Conservation (phyloP, 129 eudicot genomes). For the Solidago caesia region DNA sequence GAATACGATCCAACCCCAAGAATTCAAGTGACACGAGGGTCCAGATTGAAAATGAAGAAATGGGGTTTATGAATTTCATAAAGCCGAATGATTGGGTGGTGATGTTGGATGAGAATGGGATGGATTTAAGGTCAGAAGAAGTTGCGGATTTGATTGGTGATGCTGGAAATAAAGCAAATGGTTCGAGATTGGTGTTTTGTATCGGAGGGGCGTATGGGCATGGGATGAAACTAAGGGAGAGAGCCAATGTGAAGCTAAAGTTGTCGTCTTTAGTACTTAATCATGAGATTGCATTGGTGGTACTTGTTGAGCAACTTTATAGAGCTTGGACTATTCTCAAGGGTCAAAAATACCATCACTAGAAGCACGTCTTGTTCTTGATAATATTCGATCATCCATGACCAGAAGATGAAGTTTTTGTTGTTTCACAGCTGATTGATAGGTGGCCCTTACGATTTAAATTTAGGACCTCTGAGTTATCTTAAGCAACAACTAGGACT, state of each 20-base stretch:
- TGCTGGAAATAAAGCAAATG: constrained; percentile 68
- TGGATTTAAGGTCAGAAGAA: constrained; percentile 60
- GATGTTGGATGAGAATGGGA: constrained; percentile 84
- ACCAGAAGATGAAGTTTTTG: constrained; percentile 7
- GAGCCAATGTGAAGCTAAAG: constrained; percentile 64
- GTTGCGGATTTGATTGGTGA: constrained; percentile 82
- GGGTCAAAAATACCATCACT: constrained; percentile 90
- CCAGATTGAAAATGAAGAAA: constrained; percentile 80
- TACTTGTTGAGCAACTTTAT: constrained; percentile 74
- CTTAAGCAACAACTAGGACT: neutral
- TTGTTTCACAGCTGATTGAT: neutral
- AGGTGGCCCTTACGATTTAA: neutral
- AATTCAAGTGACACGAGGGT: constrained; percentile 69
- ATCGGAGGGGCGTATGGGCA: constrained; percentile 98
- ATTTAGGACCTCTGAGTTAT: neutral
- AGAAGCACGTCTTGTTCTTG: constrained; percentile 23
- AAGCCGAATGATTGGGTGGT: constrained; percentile 82
- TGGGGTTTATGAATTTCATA: constrained; percentile 57
- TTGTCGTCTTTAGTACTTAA: constrained; percentile 79
- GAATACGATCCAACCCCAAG: constrained; percentile 73
- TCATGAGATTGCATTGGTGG: constrained; percentile 85
- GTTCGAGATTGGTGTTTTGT: constrained; percentile 73
- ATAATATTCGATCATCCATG: neutral
- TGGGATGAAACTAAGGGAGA: constrained; percentile 61
- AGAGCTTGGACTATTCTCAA: constrained; percentile 96